Conservation (phyloP, 441 rosid genomes). For the Metrosideros polymorpha region DNA sequence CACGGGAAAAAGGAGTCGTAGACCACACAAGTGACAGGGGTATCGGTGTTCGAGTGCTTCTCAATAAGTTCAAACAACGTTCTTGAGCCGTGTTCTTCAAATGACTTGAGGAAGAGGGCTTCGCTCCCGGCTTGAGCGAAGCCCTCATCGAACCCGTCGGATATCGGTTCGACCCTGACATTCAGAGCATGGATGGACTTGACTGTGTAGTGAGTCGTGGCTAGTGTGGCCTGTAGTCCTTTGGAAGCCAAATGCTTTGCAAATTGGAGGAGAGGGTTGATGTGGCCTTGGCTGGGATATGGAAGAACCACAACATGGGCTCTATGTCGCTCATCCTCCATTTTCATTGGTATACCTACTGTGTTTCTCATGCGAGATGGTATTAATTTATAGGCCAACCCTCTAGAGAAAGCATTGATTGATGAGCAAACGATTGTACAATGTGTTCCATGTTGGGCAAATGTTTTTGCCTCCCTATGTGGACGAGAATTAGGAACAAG, state of each 20-base stretch:
- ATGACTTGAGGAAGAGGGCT: slow-evolving; percentile 28
- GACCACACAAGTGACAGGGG: slow-evolving; percentile 38
- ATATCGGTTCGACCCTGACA: slow-evolving; percentile 45
- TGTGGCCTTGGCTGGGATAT: slow-evolving; percentile 79
- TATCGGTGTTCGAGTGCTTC: slow-evolving; percentile 18
- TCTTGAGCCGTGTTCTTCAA: slow-evolving; percentile 31
- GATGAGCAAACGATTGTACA: neutral
- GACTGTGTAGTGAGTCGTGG: slow-evolving; percentile 48
- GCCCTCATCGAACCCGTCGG: slow-evolving; percentile 66
- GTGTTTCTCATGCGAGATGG: neutral
- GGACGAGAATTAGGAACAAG: too few species aligned
- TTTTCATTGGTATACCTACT: neutral
- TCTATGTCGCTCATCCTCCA: slow-evolving; percentile 9
- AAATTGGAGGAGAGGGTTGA: slow-evolving; percentile 75
- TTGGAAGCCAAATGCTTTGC: slow-evolving; percentile 61
- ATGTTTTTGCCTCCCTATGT: too few species aligned
- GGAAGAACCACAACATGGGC: slow-evolving; percentile 50
- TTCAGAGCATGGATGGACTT: slow-evolving; percentile 28
- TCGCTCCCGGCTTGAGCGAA: slow-evolving; percentile 23
- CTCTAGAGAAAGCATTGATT: too few species aligned
- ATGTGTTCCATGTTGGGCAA: too few species aligned
- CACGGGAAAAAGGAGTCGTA: slow-evolving; percentile 69
- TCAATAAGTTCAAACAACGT: slow-evolving; percentile 34
- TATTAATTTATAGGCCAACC: neutral
- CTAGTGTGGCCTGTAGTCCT: slow-evolving; percentile 53